phyloP scores from a whole-genome alignment of 257 asterid genomes.

The Salvia miltiorrhiza region DNA sequence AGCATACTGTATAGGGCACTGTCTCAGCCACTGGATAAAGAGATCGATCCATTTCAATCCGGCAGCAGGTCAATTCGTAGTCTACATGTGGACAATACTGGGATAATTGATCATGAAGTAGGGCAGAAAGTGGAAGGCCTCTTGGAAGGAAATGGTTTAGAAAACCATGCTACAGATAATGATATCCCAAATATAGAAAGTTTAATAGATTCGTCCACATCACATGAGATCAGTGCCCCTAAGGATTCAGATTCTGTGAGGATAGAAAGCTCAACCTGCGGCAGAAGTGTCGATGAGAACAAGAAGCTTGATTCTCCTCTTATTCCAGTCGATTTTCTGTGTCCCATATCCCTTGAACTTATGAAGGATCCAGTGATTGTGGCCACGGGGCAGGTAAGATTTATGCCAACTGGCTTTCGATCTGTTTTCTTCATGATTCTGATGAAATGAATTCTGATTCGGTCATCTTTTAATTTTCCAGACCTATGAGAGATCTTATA shows the following conservation, averaged over 20 bases:
- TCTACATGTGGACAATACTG: slow-evolving; percentile 44
- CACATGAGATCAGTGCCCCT: slow-evolving; percentile 29
- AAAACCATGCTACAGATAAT: slow-evolving; percentile 28
- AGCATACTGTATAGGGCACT: slow-evolving; percentile 50
- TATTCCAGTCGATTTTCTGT: slow-evolving; percentile 77
- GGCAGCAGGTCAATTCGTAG: slow-evolving; percentile 42
- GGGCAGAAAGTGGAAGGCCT: slow-evolving; percentile 29
- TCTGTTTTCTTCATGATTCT: not conserved
- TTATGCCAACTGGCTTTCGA: not conserved
- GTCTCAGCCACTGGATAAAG: slow-evolving; percentile 68
- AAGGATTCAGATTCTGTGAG: slow-evolving; percentile 34
- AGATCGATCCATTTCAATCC: slow-evolving; percentile 51
- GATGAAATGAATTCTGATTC: slow-evolving; percentile 13
- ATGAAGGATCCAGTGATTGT: slow-evolving; percentile 98
- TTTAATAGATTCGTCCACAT: slow-evolving; percentile 31
- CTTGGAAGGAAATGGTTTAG: slow-evolving; percentile 30
- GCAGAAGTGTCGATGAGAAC: slow-evolving; percentile 51
- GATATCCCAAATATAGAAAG: slow-evolving; percentile 26
- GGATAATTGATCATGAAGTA: slow-evolving; percentile 58
- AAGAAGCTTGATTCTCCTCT: slow-evolving; percentile 55
- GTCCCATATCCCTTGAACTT: slow-evolving; percentile 93
- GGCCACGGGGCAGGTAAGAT: slow-evolving; percentile 68
- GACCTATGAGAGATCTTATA: slow-evolving; percentile 93
- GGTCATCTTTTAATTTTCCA: slow-evolving; percentile 26
- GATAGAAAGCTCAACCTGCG: slow-evolving; percentile 33